These are phyloP conservation scores for Corallochytrium limacisporum DNA, from an alignment of 78 protist genomes.

Conservation along the genomic window DNA sequence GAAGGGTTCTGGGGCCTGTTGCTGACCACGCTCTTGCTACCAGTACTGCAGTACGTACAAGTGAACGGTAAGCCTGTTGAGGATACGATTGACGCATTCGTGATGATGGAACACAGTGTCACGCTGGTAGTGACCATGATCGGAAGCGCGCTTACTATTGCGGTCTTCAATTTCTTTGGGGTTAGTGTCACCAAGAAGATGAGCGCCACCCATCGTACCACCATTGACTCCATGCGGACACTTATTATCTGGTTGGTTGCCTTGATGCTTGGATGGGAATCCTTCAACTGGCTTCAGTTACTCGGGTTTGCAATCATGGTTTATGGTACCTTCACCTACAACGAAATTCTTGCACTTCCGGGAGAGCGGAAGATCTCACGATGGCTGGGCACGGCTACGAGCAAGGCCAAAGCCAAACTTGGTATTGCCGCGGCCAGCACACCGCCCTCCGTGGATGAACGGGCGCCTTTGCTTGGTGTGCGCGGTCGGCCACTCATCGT, in stretches of 20 bases:
- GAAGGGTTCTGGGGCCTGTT: slow-evolving; percentile 5
- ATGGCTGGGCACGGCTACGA: no score
- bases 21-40: not conserved
- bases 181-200: not conserved
- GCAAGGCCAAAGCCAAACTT: no score
- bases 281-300: not conserved
- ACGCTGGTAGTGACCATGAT: not conserved
- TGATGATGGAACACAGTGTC: not conserved
- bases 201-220: slow-evolving; percentile 14
- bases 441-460: no score
- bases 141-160: not conserved
- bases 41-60: not conserved
- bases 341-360: slow-evolving; percentile 1
- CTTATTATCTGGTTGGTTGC: slow-evolving; percentile 12
- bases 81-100: not conserved
- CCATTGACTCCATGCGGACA: slow-evolving; percentile 11
- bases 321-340: not conserved
- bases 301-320: slow-evolving; percentile 1
- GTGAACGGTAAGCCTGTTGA: not conserved
- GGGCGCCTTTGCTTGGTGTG: no score
- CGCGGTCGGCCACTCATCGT: no score
- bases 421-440: no score
- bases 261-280: slow-evolving; percentile 14
- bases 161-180: slow-evolving; percentile 8
- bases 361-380: no score